Base-by-base conservation (phyloP, 768 basidiomycete species). In the Galerina sulciceps region DNA sequence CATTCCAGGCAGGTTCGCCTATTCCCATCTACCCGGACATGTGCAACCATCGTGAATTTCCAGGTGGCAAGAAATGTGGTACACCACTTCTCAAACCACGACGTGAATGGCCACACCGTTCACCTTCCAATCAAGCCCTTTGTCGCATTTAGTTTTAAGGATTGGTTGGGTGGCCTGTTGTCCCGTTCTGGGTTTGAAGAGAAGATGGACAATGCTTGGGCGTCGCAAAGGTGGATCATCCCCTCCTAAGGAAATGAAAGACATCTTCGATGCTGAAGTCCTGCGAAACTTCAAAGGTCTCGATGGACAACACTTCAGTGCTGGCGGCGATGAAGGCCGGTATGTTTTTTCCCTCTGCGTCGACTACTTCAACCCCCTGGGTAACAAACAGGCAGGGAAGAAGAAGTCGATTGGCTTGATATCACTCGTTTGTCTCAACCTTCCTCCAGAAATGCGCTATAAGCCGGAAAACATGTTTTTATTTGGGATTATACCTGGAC, bases 401-500 rank as follows among this genome's bases (percentile, higher is more conserved):
- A 58, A 44, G 1, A 64, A 52, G 10, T 69, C 68, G 0, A 51
- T 62, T 20, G 70, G 72, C 3, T 65, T 64, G 1, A 66, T 80
- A 8, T 74, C 68, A 14, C 55, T 78, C 45, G 66, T 69, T 4
- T 75, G 71, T 56, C 54, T 77, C 5, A 79, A 76, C 59, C 67
- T 79, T 13, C 77, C 76, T 9, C 69, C 67, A 1, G 54, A 67
- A 14, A 36, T 69, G 20, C 67, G 69, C 10, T 75, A 73, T 56
- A 62, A 66, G 26, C 23, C 65, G 0, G 73, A 79, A 59, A 79
- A 81, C 55, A 71, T 81, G 64, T 80, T 69, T 55, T 59, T 70
- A 3, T 67, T 60, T 1, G 77, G 72, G 0, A 60, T 81, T 55
- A 75, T 80, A 20, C 76, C 78, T 3, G 77, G 80, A 0, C 81